phyloP scores from a whole-genome alignment of 1,284 basidiomycete species.

The Hemileia vastatrix region DNA sequence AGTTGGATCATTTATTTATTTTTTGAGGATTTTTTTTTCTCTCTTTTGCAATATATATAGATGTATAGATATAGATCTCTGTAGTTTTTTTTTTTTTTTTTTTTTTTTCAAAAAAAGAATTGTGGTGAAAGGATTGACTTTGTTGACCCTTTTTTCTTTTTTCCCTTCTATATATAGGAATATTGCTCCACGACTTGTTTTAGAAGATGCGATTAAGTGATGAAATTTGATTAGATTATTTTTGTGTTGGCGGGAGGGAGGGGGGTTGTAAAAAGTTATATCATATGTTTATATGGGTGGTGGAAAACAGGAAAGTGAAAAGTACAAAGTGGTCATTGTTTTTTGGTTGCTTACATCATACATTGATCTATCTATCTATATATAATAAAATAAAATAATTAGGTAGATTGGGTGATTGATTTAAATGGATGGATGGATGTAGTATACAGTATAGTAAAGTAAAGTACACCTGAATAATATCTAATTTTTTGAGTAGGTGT shows the following conservation, averaged over 20 bases:
- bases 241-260: too few species aligned
- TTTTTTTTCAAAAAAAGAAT: not conserved
- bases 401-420: too few species aligned
- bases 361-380: not conserved
- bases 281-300: not conserved
- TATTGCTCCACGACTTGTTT: constrained; percentile 46
- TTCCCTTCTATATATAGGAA: constrained; percentile 45
- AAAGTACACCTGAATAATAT: too few species aligned
- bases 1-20: not conserved
- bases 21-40: constrained; percentile 27
- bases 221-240: not conserved
- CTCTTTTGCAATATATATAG: too few species aligned
- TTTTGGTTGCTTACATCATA: not conserved
- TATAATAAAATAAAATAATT: not conserved
- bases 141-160: constrained; percentile 3
- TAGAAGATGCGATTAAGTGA: constrained; percentile 38
- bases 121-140: not conserved
- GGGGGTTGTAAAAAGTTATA: too few species aligned
- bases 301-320: not conserved
- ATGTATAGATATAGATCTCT: too few species aligned
- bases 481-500: too few species aligned
- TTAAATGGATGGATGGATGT: too few species aligned
- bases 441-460: too few species aligned
- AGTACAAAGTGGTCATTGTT: not conserved
- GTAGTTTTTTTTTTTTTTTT: not conserved